A percentile compares a stretch with the other conserved stretches of the same genome.
phyloP scores from a whole-genome alignment of 352 stramenopile species.

The Aphanomyces euteiches region DNA sequence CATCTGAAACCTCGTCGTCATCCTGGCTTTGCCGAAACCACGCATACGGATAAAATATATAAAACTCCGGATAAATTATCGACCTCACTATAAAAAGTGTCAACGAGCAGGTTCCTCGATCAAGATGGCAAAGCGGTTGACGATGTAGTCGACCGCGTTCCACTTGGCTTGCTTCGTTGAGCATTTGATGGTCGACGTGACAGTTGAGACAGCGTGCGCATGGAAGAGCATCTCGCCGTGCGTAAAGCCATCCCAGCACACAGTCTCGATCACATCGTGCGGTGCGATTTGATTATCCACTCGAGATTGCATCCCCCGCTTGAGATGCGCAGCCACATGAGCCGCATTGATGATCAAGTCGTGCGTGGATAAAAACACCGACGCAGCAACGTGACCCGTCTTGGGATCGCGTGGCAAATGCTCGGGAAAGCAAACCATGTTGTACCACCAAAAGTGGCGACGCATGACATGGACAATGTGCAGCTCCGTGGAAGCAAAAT shows the following conservation, averaged over 20 bases:
- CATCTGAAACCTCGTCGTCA: too few relatives aligned
- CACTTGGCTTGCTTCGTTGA: neutral
- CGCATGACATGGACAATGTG: slow-evolving; percentile 20
- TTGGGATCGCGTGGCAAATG: slow-evolving; percentile 12
- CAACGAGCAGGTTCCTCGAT: neutral
- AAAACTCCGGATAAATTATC: too few relatives aligned
- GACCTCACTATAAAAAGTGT: too few relatives aligned
- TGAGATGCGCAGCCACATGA: neutral
- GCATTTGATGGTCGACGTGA: slow-evolving; percentile 14
- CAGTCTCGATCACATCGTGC: neutral
- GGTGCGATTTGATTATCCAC: neutral
- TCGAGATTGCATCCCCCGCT: neutral
- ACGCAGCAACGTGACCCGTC: neutral
- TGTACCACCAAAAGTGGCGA: slow-evolving; percentile 29
- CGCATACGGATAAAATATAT: too few relatives aligned
- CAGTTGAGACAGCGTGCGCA: neutral
- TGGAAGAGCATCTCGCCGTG: slow-evolving; percentile 17
- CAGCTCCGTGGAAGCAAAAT: slow-evolving; percentile 26
- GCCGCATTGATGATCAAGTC: slow-evolving; percentile 13
- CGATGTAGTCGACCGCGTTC: slow-evolving; percentile 7
- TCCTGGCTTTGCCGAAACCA: too few relatives aligned
- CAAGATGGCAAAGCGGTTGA: neutral
- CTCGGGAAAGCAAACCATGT: slow-evolving; percentile 22
- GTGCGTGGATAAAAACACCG: slow-evolving; percentile 7
- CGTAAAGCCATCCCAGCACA: slow-evolving; percentile 13